phyloP scores from a whole-genome alignment of 225 moss, liverwort and hornwort genomes.

The Pseudoscleropodium purum region DNA sequence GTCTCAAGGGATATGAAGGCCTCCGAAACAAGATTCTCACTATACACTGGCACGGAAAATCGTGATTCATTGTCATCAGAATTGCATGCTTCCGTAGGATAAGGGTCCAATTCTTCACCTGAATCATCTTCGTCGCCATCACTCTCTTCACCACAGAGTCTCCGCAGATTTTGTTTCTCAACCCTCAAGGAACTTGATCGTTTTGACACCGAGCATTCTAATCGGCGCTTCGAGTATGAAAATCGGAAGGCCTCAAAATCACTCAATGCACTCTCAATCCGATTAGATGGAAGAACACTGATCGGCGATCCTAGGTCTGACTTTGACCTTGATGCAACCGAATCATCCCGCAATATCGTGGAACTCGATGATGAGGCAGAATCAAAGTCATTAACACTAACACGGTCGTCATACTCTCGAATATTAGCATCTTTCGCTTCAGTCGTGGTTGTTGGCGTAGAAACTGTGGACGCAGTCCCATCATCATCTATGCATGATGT shows the following conservation, averaged over 20 bases:
- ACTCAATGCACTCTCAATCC: constrained; percentile 23
- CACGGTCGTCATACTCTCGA: constrained; percentile 20
- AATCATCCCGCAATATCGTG: constrained; percentile 31
- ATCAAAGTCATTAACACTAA: constrained; percentile 29
- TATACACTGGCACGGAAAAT: constrained; percentile 6
- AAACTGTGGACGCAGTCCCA: constrained; percentile 29
- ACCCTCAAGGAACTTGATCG: constrained; percentile 39
- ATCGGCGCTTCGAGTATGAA: constrained; percentile 48
- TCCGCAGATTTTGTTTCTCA: constrained; percentile 31
- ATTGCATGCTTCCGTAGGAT: constrained; percentile 39
- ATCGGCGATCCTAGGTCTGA: constrained; percentile 43
- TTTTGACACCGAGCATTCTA: constrained; percentile 37
- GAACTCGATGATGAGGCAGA: constrained; percentile 41
- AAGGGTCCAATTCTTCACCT: constrained; percentile 43
- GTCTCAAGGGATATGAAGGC: not conserved
- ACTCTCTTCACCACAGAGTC: constrained; percentile 12
- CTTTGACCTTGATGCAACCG: constrained; percentile 5
- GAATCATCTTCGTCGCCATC: constrained; percentile 30
- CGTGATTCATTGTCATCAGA: constrained; percentile 43
- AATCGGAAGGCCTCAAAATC: constrained; percentile 54
- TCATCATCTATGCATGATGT: constrained; percentile 38
- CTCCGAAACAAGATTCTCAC: constrained; percentile 11
- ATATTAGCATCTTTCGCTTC: constrained; percentile 12
- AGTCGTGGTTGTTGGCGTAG: constrained; percentile 25
- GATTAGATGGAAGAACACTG: constrained; percentile 43